A percentile compares a stretch with the other conserved stretches of the same genome.
phyloP scores from a whole-genome alignment of 2,329 filamentous ascomycete genomes.

The Bipolaris cookei region DNA sequence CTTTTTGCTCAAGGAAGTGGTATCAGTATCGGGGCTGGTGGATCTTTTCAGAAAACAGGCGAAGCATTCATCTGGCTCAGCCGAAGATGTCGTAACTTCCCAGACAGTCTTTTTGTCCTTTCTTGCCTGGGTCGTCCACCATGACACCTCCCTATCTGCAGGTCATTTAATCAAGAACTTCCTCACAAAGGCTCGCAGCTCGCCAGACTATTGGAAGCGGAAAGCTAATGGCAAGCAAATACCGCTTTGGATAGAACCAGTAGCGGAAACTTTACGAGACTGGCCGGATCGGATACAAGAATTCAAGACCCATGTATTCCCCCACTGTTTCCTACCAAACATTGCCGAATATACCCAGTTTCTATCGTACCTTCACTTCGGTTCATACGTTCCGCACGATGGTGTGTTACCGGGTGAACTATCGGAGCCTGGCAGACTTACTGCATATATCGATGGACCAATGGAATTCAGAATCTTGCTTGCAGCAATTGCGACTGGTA shows the following conservation, averaged over 20 bases:
- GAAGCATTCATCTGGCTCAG: conserved; percentile 10
- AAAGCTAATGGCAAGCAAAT: conserved; percentile 3
- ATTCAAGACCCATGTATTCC: conserved; percentile 56
- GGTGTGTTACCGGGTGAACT: conserved; percentile 26
- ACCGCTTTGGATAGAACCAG: conserved; percentile 50
- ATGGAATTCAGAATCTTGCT: conserved; percentile 47
- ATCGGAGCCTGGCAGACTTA: not conserved
- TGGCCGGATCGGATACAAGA: conserved; percentile 49
- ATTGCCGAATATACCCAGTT: conserved; percentile 50
- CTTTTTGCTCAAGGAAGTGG: conserved; percentile 66
- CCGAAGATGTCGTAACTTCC: conserved; percentile 5
- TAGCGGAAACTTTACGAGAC: conserved; percentile 40
- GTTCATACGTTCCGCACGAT: conserved; percentile 31
- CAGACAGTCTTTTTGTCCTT: conserved; percentile 36
- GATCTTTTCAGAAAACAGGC: conserved; percentile 47
- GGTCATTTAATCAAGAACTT: conserved; percentile 48
- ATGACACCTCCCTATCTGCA: conserved; percentile 50
- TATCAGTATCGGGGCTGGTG: conserved; percentile 50
- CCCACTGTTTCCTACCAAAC: conserved; percentile 54
- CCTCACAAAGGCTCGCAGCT: conserved; percentile 36
- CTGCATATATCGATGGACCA: conserved; percentile 20
- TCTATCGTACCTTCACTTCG: conserved; percentile 49
- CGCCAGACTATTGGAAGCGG: conserved; percentile 16
- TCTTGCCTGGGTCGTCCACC: conserved; percentile 48
- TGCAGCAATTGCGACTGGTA: conserved; percentile 53